Evolutionary conservation across 2,329 filamentous ascomycete genomes (phyloP).

Genomic region (Corniculantispora saksenae): DNA sequence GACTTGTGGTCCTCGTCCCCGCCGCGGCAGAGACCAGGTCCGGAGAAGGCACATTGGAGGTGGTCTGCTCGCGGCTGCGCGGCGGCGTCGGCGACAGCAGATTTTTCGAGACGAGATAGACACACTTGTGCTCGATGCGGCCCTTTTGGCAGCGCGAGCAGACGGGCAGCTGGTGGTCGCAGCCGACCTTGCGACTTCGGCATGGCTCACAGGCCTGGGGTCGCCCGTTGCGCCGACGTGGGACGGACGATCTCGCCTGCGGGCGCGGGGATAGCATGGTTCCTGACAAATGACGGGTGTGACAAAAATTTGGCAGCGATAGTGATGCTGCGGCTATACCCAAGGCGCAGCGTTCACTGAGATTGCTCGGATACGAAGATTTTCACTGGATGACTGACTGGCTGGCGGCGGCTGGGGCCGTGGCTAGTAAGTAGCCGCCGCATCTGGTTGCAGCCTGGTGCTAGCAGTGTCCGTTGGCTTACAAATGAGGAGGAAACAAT

Average conservation of each 20-base stretch:
- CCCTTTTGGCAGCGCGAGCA: slow-evolving; percentile 38
- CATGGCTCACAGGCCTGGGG: slow-evolving; percentile 34
- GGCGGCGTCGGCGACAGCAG: slow-evolving; percentile 3
- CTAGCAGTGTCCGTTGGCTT: not conserved
- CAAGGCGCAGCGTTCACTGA: not conserved
- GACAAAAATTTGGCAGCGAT: not conserved
- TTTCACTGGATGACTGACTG: not conserved
- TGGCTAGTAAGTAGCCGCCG: not conserved
- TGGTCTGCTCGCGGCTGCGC: slow-evolving; percentile 2
- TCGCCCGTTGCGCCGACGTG: slow-evolving; percentile 18
- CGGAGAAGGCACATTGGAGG: not conserved
- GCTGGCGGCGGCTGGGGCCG: not conserved
- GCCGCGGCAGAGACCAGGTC: not conserved
- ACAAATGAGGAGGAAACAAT: not conserved
- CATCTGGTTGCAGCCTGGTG: not conserved
- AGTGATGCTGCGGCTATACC: not conserved
- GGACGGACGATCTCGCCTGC: slow-evolving; percentile 5
- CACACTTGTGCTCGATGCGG: slow-evolving; percentile 32
- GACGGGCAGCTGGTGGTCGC: slow-evolving; percentile 37
- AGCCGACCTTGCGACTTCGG: slow-evolving; percentile 39
- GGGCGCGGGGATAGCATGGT: slow-evolving; percentile 13
- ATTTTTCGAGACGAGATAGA: slow-evolving; percentile 30
- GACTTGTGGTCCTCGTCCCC: not conserved
- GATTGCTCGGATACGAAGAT: not conserved
- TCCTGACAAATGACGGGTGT: not conserved